Evolutionary conservation across 169 alveolate genomes (phyloP).

Genomic region (Plasmodium inui): DNA sequence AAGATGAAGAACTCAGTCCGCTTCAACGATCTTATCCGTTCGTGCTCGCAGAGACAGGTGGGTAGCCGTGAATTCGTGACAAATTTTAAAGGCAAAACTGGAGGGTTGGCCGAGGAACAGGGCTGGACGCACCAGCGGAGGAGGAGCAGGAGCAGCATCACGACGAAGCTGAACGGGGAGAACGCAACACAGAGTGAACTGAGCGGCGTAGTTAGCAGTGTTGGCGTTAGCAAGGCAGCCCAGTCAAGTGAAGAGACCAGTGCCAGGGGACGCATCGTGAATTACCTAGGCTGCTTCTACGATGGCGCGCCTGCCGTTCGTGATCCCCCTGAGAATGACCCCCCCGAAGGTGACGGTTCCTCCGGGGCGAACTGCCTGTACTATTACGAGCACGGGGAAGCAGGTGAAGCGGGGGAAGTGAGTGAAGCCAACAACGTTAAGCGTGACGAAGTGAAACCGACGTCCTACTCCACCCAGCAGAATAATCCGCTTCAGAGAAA

Average conservation of each 20-base stretch:
- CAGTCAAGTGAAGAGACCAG: neutral
- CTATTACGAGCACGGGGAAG: neutral
- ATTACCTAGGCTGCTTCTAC: slow-evolving; percentile 16
- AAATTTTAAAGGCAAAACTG: neutral
- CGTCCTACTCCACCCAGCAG: neutral
- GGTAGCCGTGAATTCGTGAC: neutral
- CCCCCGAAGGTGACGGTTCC: neutral
- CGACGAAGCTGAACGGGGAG: neutral
- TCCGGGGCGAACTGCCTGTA: neutral
- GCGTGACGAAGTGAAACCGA: neutral
- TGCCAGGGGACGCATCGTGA: neutral
- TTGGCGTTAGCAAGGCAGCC: neutral
- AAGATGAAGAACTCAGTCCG: neutral
- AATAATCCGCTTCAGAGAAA: neutral
- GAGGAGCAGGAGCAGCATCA: neutral
- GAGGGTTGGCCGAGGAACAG: neutral
- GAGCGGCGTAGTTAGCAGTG: neutral
- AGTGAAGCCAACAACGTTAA: too few relatives aligned
- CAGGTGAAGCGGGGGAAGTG: neutral
- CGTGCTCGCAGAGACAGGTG: neutral
- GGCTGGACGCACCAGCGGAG: neutral
- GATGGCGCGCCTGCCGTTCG: neutral
- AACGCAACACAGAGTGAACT: neutral
- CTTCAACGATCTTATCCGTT: neutral
- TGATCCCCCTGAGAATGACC: neutral